Base-by-base conservation (phyloP, 495 filamentous ascomycete genomes). In the Penicillium ucsense region DNA sequence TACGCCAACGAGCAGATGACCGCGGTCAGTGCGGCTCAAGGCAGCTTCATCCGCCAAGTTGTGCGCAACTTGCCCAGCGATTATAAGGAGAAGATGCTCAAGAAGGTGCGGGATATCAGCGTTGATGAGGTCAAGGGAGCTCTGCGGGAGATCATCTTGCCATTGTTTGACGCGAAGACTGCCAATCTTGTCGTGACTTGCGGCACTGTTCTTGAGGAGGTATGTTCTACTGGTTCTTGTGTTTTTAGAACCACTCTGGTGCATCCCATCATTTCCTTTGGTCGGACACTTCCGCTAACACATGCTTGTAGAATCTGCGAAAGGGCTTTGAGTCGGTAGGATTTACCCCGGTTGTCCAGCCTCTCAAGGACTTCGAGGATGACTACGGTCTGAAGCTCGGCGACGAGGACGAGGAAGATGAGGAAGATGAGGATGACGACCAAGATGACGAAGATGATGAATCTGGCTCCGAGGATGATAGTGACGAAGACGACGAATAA, bases 151-250 rank as follows among this genome's bases (percentile, higher is more conserved):
- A 72, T 89, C 12, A 70, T 99, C 28, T 49, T 94, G 59, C 85
- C 86, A 0, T 70, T 90, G 12, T 95, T 99, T 60, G 72, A 77
- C 45, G 77, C 88, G 0, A 76, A 79, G 49, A 86, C 72, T 44
- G 81, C 86, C 41, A 91, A 96, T 55, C 67, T 95, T 31, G 79
- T 95, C 6, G 74, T 95, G 46, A 92, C 92, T n/a, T 94, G 90
- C 62, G 85, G 87, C 27, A 81, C 84, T 33, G 78, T 87, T 37
- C 85, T 94, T 77, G 72, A 83, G 52, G 86, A 95, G 74, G 87
- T 91, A 71, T 66, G 80, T 60, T 40, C 20, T 20, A 20, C 2
- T 20, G 20, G 20, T 20, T 20, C 2, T 20, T 20, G 20, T 20
- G 20, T 20, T 20, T 20, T 20, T 20, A 20, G 20, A 20, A 20